Evolutionary conservation across 192 early-diverging fungal genomes (phyloP).

Genomic region (Backusella sp.): DNA sequence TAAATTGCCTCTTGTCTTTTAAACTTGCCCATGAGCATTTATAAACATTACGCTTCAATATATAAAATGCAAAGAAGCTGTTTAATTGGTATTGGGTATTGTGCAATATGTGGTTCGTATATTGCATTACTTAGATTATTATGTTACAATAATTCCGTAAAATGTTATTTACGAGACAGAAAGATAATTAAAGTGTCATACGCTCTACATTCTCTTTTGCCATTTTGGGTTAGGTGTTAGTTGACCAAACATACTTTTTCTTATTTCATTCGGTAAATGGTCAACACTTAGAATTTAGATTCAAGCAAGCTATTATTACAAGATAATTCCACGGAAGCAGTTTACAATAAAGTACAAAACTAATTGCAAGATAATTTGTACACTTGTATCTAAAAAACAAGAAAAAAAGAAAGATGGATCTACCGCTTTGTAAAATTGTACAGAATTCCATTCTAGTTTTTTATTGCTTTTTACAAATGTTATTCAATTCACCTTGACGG

Average conservation of each 20-base stretch:
- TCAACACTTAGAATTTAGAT: background rate
- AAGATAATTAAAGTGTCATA: background rate
- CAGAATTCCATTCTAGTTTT: background rate
- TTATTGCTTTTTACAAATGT: conserved; percentile 4
- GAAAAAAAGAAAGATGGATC: background rate
- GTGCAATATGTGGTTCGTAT: background rate
- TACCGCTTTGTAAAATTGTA: background rate
- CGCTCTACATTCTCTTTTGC: background rate
- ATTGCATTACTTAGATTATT: background rate
- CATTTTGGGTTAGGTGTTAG: background rate
- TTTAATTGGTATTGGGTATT: background rate
- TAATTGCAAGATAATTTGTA: background rate
- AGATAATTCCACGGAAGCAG: background rate
- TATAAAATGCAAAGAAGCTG: background rate
- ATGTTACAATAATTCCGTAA: background rate
- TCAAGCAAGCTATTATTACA: background rate
- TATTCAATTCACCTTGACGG: conserved; percentile 2
- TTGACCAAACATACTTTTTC: background rate
- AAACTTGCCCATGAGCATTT: background rate
- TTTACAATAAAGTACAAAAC: background rate
- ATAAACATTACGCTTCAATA: background rate
- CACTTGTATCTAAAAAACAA: background rate
- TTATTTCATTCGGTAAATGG: background rate
- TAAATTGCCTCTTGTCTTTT: background rate
- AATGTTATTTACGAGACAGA: background rate